Base-by-base conservation (phyloP, 1,284 basidiomycete genomes). In the Psilocybe mexicana region DNA sequence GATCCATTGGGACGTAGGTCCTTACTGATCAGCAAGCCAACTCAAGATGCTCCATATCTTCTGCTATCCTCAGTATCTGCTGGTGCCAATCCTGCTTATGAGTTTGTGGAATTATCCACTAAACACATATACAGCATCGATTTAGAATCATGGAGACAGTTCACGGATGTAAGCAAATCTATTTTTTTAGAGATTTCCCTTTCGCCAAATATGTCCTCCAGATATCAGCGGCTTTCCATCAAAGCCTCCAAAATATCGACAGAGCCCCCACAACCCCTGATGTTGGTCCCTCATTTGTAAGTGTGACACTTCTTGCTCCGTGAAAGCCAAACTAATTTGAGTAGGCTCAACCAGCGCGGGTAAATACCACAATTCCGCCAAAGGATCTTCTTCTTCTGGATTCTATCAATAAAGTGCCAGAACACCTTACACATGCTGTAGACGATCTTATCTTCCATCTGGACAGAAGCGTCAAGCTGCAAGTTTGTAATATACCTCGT, bases 1-100 rank as follows among this genome's bases (percentile, higher is more conserved):
- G 96, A 99, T 71, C 93, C 94, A 1, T 82, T 98, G 0, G 96
- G 96, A 1, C 83, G 97, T 28, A 84, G 97, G 43, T 98, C 96
- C 6, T 80, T 99, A 1, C 77, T 98, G 1, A 72, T 93, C 23
- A 85, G 90, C 59, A 74, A 72, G 57, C 86, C 88, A 14, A 80
- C 78, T 14, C 50, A 61, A 0, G 55, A 62, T 23, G 72, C 74
- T 4, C 84, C 86, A 0, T 78, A 81, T 60, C 75, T 92, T 40
- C 68, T 92, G 26, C 70, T 92, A 12, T 72, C 87, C 3, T 93
- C 90, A 0, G 84, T 86, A 2, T 87, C 89, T n/a, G 70, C 72
- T 38, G 87, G 87, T 4, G 46, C 66, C 6, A 68, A 77, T 60
- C 58, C 72, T 18, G 65, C 65, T 10, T 80, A 80, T 59, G 63